A percentile compares a stretch with the other conserved stretches of the same genome.
phyloP scores from a whole-genome alignment of 306 rosid species.

The Ziziphus jujuba region DNA sequence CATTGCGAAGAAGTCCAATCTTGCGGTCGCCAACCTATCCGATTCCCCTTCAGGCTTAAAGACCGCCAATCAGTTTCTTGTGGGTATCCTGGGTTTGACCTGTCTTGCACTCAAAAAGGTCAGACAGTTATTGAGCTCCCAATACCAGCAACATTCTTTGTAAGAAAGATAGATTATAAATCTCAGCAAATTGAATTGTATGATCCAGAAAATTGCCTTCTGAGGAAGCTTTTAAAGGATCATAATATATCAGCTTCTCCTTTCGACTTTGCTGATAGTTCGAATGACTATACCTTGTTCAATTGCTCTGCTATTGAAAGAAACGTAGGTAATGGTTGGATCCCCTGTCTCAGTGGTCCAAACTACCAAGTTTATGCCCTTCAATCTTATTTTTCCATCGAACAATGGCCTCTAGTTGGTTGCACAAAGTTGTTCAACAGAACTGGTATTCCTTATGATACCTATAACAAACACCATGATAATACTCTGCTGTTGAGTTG shows the following conservation, averaged over 20 bases:
- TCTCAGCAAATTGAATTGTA: background rate
- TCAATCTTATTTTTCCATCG: background rate
- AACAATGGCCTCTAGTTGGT: background rate
- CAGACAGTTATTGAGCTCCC: background rate
- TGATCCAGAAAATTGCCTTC: background rate
- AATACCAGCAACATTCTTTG: background rate
- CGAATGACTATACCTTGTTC: background rate
- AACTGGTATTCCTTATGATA: background rate
- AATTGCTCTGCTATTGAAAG: background rate
- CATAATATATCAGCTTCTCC: background rate
- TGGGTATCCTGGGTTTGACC: conserved; percentile 15
- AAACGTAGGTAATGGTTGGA: background rate
- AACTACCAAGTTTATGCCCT: background rate
- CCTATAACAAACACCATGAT: fast-evolving
- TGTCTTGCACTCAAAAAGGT: background rate
- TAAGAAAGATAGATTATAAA: background rate
- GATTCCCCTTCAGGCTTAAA: conserved; percentile 41
- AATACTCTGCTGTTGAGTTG: conserved; percentile 15
- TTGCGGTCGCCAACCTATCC: conserved; percentile 25
- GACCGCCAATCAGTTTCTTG: conserved; percentile 5
- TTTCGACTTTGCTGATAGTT: background rate
- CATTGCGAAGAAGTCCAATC: conserved; percentile 4
- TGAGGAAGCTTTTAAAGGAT: background rate
- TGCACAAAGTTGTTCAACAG: background rate
- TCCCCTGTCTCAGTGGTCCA: background rate